A percentile compares a stretch with the other conserved stretches of the same genome.
These are phyloP conservation scores for Backusella westeae DNA, from an alignment of 192 early-diverging fungal genomes.

Conservation along the genomic window DNA sequence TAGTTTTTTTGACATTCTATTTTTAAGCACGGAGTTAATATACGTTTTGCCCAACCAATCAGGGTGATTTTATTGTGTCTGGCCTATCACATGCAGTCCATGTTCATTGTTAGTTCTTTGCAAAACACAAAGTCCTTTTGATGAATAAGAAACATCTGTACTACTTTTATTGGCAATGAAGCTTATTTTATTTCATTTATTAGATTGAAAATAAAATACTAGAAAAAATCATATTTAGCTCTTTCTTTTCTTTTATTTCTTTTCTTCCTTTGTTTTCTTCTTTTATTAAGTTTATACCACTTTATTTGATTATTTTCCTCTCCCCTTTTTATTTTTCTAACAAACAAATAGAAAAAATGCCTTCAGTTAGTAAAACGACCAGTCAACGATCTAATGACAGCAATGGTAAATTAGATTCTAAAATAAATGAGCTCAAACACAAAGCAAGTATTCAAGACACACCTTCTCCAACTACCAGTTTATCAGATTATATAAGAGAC, in stretches of 20 bases:
- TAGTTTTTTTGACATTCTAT: not conserved
- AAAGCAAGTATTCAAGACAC: not conserved
- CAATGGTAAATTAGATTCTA: not conserved
- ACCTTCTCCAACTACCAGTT: not conserved
- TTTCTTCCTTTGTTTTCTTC: not conserved
- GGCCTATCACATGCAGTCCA: not conserved
- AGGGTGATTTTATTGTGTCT: not conserved
- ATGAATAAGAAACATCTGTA: constrained; percentile 4
- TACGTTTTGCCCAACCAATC: not conserved
- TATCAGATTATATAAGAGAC: constrained; percentile 6
- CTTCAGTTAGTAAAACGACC: not conserved
- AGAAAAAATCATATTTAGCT: not conserved
- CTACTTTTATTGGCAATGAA: constrained; percentile 2
- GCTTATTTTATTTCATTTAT: not conserved
- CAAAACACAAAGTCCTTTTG: not conserved
- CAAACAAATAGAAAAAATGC: not conserved
- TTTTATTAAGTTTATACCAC: not conserved
- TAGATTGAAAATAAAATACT: not conserved
- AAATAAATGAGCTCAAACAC: not conserved
- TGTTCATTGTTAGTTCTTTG: not conserved
- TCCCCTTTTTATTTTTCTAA: not conserved
- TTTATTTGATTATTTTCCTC: not conserved
- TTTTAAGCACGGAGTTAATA: not conserved
- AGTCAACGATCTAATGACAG: not conserved
- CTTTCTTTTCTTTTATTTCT: not conserved